phyloP scores from a whole-genome alignment of 2,329 filamentous ascomycete species.

The Raffaelea deltoideospora region DNA sequence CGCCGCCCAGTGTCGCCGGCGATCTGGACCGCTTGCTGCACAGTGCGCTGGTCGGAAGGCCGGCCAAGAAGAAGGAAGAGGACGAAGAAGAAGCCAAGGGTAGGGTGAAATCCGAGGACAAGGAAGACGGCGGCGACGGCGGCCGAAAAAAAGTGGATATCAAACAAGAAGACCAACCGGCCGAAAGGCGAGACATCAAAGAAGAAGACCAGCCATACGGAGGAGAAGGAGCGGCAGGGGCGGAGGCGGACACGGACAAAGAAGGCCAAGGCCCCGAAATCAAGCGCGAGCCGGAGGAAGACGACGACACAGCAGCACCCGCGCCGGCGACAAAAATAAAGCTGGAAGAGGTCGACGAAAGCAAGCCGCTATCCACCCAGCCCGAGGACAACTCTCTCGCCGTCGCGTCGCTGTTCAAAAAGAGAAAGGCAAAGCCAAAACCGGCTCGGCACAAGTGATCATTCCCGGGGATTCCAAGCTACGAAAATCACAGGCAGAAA shows the following conservation, averaged over 20 bases:
- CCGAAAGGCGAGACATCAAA: slow-evolving; percentile 9
- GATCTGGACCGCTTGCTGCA: slow-evolving; percentile 49
- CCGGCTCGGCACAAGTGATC: slow-evolving; percentile 48
- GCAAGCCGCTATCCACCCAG: background rate
- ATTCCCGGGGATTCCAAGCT: no score
- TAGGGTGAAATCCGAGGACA: slow-evolving; percentile 15
- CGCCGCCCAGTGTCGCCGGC: slow-evolving; percentile 23
- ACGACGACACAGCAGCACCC: background rate
- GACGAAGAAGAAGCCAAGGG: slow-evolving; percentile 11
- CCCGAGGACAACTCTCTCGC: background rate
- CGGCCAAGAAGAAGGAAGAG: slow-evolving; percentile 14
- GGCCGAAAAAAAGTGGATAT: slow-evolving; percentile 22
- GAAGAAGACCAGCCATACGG: background rate
- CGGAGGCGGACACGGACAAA: background rate
- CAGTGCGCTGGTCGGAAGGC: slow-evolving; percentile 16
- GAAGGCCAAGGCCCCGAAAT: background rate
- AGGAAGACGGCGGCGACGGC: no score
- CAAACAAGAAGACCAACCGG: slow-evolving; percentile 17
- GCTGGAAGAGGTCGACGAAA: background rate
- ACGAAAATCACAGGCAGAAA: no score
- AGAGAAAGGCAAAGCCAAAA: slow-evolving; percentile 56
- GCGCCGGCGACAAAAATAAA: background rate
- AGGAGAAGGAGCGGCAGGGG: background rate
- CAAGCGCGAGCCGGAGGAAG: background rate
- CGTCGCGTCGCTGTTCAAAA: slow-evolving; percentile 53